These are phyloP conservation scores for Hymenoscyphus albidus DNA, from an alignment of 2,329 filamentous ascomycete genomes.

Conservation along the genomic window DNA sequence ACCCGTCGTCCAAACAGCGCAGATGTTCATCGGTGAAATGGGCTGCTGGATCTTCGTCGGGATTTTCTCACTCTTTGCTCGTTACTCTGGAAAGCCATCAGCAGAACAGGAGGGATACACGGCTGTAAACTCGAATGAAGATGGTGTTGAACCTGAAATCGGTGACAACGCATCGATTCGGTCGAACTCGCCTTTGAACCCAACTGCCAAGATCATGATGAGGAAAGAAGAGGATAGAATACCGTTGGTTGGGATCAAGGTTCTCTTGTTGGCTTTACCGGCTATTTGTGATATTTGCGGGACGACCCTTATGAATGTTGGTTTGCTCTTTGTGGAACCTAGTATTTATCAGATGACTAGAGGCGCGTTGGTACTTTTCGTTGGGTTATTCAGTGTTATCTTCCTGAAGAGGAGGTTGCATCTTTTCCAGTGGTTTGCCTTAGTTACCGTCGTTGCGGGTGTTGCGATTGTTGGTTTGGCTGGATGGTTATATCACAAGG, in stretches of 20 bases:
- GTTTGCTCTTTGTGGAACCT: conserved; percentile 86
- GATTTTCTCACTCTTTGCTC: conserved; percentile 61
- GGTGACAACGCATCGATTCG: conserved; percentile 45
- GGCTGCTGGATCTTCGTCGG: conserved; percentile 92
- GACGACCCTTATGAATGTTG: conserved; percentile 96
- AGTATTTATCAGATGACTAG: conserved; percentile 99
- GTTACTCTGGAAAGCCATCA: conserved; percentile 45
- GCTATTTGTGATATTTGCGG: conserved; percentile 92
- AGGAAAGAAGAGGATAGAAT: conserved; percentile 52
- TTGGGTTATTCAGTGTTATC: conserved; percentile 89
- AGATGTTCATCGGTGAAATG: conserved; percentile 98
- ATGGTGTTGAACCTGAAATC: conserved; percentile 37
- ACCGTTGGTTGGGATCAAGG: conserved; percentile 64
- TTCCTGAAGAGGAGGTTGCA: conserved; percentile 78
- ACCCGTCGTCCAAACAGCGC: conserved; percentile 90
- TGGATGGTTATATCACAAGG: conserved; percentile 73
- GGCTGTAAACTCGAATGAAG: conserved; percentile 45
- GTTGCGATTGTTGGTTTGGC: conserved; percentile 88
- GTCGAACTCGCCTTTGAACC: conserved; percentile 43
- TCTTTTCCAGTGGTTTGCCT: conserved; percentile 87
- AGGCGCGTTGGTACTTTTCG: conserved; percentile 90
- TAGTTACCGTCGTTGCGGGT: conserved; percentile 81
- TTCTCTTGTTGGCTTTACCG: conserved; percentile 75
- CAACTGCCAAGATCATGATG: conserved; percentile 50
- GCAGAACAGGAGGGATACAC: conserved; percentile 58